These are phyloP conservation scores for Violaceomyces palustris DNA, from an alignment of 1,284 basidiomycete species.

Conservation along the genomic window DNA sequence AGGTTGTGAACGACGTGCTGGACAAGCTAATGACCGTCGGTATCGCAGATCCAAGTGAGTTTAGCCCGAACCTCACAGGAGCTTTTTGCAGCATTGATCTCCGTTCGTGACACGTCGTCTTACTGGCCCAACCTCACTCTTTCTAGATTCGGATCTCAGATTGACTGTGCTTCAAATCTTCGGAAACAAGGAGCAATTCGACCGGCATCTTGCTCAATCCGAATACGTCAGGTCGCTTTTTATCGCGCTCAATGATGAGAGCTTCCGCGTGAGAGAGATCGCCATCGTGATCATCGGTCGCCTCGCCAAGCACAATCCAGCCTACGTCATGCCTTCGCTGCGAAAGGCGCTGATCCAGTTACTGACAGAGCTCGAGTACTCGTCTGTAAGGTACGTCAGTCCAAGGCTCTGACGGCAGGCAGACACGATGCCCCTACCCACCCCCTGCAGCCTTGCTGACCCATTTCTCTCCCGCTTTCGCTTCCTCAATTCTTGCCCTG, in stretches of 20 bases:
- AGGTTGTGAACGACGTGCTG: constrained; percentile 94
- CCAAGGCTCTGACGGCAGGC: too few species aligned
- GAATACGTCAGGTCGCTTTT: constrained; percentile 96
- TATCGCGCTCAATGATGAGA: constrained; percentile 95
- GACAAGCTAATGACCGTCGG: constrained; percentile 95
- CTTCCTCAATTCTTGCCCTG: constrained; percentile 60
- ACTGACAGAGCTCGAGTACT: constrained; percentile 94
- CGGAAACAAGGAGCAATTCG: constrained; percentile 88
- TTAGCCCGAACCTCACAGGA: too few species aligned
- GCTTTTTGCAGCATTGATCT: too few species aligned
- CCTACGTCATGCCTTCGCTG: constrained; percentile 96
- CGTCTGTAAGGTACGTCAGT: too few species aligned
- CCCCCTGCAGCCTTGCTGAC: too few species aligned
- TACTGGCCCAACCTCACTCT: too few species aligned
- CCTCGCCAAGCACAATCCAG: constrained; percentile 90
- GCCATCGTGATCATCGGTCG: constrained; percentile 90
- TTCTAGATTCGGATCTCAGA: constrained; percentile 44
- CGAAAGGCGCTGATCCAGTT: constrained; percentile 94
- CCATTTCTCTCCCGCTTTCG: background rate
- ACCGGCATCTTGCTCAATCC: constrained; percentile 95
- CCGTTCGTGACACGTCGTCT: too few species aligned
- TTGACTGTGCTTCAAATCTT: constrained; percentile 71
- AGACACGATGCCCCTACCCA: too few species aligned
- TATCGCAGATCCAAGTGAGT: constrained; percentile 94
- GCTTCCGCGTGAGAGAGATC: constrained; percentile 84